A percentile compares a stretch with the other conserved stretches of the same genome.
Conservation (phyloP, 371 early-diverging fungal species). For the Mortierella sp. region DNA sequence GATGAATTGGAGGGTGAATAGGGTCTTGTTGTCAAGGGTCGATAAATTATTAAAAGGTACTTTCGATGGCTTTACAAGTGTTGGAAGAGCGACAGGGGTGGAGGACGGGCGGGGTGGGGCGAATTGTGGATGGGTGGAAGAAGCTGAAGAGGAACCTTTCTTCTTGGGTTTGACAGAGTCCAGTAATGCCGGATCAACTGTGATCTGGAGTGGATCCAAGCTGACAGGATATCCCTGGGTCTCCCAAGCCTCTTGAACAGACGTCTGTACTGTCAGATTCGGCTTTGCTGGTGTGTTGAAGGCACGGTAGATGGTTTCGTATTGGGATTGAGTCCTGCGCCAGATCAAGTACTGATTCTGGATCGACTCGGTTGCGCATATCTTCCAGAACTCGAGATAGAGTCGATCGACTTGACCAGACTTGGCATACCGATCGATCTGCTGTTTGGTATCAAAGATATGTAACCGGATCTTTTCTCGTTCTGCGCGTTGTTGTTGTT, state of each 20-base stretch:
- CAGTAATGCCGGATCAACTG: too few relatives aligned
- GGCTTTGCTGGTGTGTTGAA: conserved; percentile 27
- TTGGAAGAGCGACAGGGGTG: conserved; percentile 3
- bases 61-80: not conserved
- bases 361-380: conserved; percentile 22
- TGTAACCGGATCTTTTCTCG: too few relatives aligned
- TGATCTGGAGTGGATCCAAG: too few relatives aligned
- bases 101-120: not conserved
- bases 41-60: not conserved
- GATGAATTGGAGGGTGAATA: conserved; percentile 14
- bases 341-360: conserved; percentile 38
- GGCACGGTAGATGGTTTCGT: conserved; percentile 29
- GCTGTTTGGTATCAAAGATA: not conserved
- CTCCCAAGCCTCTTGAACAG: not conserved
- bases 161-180: not conserved
- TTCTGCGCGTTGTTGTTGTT: too few relatives aligned
- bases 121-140: not conserved
- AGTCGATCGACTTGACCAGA: conserved; percentile 19
- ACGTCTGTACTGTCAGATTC: not conserved
- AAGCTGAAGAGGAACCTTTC: not conserved
- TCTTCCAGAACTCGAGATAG: conserved; percentile 45
- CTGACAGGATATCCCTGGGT: not conserved
- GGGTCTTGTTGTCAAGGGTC: not conserved
- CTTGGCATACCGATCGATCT: conserved; percentile 18
- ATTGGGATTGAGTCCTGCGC: not conserved